phyloP scores from a whole-genome alignment of 305 asterid genomes.

The Fraxinus ornus region DNA sequence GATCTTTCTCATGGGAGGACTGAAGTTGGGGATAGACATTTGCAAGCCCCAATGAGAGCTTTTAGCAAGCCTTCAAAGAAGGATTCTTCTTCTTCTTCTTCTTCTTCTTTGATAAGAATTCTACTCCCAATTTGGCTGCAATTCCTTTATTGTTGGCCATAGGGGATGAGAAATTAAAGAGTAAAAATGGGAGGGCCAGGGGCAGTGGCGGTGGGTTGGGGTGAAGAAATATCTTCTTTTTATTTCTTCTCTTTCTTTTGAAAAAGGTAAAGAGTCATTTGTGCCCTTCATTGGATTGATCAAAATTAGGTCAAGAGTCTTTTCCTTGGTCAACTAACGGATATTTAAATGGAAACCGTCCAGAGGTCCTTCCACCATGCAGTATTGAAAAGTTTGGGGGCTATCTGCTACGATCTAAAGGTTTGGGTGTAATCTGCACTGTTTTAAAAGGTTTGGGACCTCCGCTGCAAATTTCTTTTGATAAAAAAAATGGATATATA shows the following conservation, averaged over 20 bases:
- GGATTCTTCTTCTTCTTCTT: conserved; percentile 20
- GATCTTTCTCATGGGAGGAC: conserved; percentile 44
- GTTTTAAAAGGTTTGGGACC: neutral
- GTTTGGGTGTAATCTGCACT: neutral
- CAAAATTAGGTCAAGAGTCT: neutral
- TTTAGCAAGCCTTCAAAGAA: conserved; percentile 45
- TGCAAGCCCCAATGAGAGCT: conserved; percentile 58
- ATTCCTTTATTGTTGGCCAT: conserved; percentile 46
- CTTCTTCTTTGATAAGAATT: conserved; percentile 33
- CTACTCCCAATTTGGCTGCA: conserved; percentile 44
- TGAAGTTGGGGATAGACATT: conserved; percentile 61
- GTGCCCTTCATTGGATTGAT: neutral
- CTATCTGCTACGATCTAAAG: neutral
- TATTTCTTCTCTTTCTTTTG: neutral
- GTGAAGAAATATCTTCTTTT: neutral
- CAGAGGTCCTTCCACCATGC: neutral
- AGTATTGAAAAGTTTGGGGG: neutral
- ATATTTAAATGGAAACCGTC: neutral
- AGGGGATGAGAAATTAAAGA: conserved; percentile 39
- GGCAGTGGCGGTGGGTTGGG: neutral
- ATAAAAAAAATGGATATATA: neutral
- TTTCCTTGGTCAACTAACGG: neutral
- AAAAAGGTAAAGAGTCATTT: neutral
- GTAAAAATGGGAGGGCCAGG: neutral
- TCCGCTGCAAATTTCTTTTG: neutral